Conservation (phyloP, 495 filamentous ascomycete genomes). For the Cudoniella acicularis region DNA sequence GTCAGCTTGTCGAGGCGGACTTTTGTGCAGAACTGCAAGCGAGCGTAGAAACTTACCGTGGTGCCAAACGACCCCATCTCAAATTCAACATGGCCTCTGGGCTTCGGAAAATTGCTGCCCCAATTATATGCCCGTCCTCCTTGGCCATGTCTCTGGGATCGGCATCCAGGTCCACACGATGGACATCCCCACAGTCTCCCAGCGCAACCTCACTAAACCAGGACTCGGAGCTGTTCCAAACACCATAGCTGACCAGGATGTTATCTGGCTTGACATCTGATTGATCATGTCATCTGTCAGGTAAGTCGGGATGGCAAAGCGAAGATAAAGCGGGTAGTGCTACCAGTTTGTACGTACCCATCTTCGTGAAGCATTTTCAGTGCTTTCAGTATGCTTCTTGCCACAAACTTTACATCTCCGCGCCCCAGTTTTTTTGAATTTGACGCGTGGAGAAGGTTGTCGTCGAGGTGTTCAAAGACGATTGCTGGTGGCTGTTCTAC, state of each 20-base stretch:
- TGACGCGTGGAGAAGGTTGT: neutral
- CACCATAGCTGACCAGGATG: neutral
- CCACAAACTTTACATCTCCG: neutral
- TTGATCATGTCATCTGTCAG: neutral
- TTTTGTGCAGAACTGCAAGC: too few species aligned
- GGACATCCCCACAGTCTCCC: neutral
- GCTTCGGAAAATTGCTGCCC: neutral
- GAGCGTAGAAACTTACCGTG: too few species aligned
- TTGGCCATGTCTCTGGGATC: too few species aligned
- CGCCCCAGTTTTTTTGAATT: neutral
- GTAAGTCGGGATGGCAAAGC: neutral
- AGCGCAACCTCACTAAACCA: neutral
- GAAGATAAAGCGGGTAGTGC: too few species aligned
- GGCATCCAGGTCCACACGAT: neutral
- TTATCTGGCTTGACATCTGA: neutral
- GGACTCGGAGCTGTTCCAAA: neutral
- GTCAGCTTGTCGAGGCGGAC: too few species aligned
- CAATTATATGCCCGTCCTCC: neutral
- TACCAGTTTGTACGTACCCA: neutral
- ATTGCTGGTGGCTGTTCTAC: neutral
- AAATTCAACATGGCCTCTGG: neutral
- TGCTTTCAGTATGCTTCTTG: neutral
- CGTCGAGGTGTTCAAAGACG: neutral
- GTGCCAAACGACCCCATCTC: neutral
- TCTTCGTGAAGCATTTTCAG: neutral